These are phyloP conservation scores for Vinca minor DNA, from an alignment of 257 asterid genomes.

Conservation along the genomic window DNA sequence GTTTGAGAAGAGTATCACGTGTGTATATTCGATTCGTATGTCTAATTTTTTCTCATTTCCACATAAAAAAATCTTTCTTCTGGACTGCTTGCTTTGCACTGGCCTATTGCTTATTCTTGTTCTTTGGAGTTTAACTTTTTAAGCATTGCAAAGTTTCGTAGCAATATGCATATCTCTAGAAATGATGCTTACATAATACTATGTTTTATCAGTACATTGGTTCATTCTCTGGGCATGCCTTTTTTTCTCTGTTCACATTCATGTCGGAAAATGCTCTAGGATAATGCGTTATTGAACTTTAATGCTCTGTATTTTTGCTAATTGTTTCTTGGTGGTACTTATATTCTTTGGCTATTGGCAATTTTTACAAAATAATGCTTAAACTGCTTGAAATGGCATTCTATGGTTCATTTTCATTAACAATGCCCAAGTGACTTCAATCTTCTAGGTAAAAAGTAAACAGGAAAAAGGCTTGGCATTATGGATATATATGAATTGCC, in stretches of 20 bases:
- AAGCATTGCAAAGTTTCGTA: not conserved
- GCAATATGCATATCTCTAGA: not conserved
- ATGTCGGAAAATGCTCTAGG: too few relatives aligned
- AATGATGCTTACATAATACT: not conserved
- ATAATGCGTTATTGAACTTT: too few relatives aligned
- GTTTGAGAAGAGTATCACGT: not conserved
- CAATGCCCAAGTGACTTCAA: not conserved
- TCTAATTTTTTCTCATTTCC: too few relatives aligned
- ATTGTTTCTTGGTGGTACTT: not conserved
- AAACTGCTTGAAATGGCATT: conserved; percentile 12
- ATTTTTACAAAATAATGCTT: not conserved
- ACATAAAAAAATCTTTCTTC: too few relatives aligned
- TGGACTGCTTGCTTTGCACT: too few relatives aligned
- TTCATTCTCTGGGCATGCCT: not conserved
- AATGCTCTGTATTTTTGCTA: not conserved
- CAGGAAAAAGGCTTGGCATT: not conserved
- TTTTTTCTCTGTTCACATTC: not conserved
- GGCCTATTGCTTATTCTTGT: not conserved
- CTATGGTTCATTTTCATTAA: too few relatives aligned
- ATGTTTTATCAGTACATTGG: not conserved
- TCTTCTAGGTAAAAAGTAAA: not conserved
- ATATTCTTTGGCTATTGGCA: not conserved
- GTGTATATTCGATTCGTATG: too few relatives aligned
- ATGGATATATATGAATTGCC: not conserved
- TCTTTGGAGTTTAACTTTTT: not conserved